These are phyloP conservation scores for Psilocybe azurescens DNA, from an alignment of 768 basidiomycete species.

Conservation along the genomic window DNA sequence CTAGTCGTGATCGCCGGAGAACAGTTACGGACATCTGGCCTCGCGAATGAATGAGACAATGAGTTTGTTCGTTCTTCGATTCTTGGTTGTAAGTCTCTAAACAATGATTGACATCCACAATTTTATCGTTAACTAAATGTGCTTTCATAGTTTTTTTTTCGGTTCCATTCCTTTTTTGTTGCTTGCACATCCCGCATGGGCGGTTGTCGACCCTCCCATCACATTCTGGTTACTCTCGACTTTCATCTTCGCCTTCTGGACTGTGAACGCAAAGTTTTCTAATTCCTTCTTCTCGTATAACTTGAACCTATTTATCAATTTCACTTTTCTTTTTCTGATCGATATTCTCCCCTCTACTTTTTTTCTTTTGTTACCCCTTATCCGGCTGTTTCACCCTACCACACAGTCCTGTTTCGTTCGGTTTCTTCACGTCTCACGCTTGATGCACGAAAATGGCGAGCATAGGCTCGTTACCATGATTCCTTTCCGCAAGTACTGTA, in stretches of 20 bases:
- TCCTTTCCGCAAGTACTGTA: slow-evolving; percentile 4
- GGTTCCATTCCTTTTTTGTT: slow-evolving; percentile 7
- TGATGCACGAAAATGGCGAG: slow-evolving; percentile 6
- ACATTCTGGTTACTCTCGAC: not conserved
- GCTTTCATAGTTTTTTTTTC: slow-evolving; percentile 1
- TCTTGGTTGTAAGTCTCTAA: slow-evolving; percentile 8
- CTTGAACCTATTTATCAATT: slow-evolving; percentile 24
- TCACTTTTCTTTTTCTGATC: slow-evolving; percentile 1
- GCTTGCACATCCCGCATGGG: slow-evolving; percentile 10
- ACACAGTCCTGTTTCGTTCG: not conserved
- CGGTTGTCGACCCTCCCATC: not conserved
- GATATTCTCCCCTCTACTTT: slow-evolving; percentile 13
- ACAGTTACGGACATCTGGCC: slow-evolving; percentile 55
- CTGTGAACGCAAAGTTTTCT: slow-evolving; percentile 9
- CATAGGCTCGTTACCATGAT: slow-evolving; percentile 5
- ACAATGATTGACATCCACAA: not conserved
- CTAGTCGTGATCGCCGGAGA: slow-evolving; percentile 44
- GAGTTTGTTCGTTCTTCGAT: not conserved
- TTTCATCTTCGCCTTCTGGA: slow-evolving; percentile 3
- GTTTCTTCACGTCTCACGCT: slow-evolving; percentile 1
- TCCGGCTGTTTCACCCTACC: not conserved
- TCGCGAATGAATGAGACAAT: slow-evolving; percentile 15
- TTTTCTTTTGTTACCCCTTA: slow-evolving; percentile 2
- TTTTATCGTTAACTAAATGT: not conserved
- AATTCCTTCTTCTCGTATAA: slow-evolving; percentile 1